Conservation (phyloP, 2,329 filamentous ascomycete species). For the Hypomyces rosellus region DNA sequence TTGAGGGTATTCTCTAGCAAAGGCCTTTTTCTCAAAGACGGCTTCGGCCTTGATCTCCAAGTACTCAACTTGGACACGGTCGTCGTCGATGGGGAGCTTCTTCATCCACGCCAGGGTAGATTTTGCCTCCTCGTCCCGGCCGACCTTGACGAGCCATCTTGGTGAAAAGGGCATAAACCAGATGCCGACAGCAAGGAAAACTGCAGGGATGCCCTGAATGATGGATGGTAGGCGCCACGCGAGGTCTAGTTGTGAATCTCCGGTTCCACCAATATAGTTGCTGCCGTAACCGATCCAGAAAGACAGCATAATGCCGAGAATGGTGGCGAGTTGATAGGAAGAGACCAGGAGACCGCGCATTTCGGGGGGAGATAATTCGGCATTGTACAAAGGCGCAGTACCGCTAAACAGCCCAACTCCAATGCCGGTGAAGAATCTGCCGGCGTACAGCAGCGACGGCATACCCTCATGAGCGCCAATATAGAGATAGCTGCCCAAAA, state of each 20-base stretch:
- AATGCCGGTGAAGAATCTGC: conserved; percentile 43
- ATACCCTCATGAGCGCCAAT: conserved; percentile 34
- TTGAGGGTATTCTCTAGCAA: conserved; percentile 51
- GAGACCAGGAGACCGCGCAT: conserved; percentile 60
- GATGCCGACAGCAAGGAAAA: conserved; percentile 61
- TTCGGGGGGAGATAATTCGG: conserved; percentile 54
- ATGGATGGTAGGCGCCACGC: conserved; percentile 39
- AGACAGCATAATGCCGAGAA: conserved; percentile 47
- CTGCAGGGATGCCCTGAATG: conserved; percentile 37
- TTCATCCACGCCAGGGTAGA: conserved; percentile 55
- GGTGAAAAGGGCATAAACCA: conserved; percentile 75
- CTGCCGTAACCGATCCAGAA: conserved; percentile 42
- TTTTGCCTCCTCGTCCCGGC: conserved; percentile 60
- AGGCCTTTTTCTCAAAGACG: conserved; percentile 66
- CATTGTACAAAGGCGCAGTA: conserved; percentile 41
- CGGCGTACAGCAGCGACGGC: conserved; percentile 39
- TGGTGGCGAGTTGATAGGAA: conserved; percentile 58
- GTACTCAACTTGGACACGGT: conserved; percentile 67
- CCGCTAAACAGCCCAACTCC: conserved; percentile 43
- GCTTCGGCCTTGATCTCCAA: conserved; percentile 78
- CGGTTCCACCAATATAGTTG: conserved; percentile 42
- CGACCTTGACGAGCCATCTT: conserved; percentile 67
- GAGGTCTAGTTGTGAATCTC: conserved; percentile 35
- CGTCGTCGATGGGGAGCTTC: conserved; percentile 53
- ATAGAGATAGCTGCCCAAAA: conserved; percentile 40